Evolutionary conservation across 73 alveolate genomes (phyloP).

Genomic region (Paramecium caudatum): DNA sequence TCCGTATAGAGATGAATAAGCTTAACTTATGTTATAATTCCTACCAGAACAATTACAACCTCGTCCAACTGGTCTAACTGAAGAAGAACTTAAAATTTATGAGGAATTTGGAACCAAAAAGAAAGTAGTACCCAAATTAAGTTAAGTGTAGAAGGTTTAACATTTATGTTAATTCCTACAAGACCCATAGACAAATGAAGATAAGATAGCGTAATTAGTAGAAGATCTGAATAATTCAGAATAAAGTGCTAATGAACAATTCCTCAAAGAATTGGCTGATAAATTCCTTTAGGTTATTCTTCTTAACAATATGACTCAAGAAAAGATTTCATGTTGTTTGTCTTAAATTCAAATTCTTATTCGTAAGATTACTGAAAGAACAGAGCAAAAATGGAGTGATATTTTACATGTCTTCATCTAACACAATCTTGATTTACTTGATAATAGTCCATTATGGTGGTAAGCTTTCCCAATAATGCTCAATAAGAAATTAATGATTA

Average conservation of each 20-base stretch:
- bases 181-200: slow-evolving; percentile 37
- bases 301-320: neutral
- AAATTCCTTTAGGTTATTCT: slow-evolving; percentile 19
- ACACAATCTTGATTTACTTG: neutral
- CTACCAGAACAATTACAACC: slow-evolving; percentile 95
- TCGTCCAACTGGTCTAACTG: slow-evolving; percentile 43
- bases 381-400: slow-evolving; percentile 49
- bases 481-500: neutral
- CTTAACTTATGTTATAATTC: slow-evolving; percentile 77
- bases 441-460: slow-evolving; percentile 72
- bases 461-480: slow-evolving; percentile 60
- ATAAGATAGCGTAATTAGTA: neutral
- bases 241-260: slow-evolving; percentile 5
- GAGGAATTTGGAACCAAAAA: slow-evolving; percentile 60
- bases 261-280: slow-evolving; percentile 36
- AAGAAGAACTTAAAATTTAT: slow-evolving; percentile 58
- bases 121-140: neutral
- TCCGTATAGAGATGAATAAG: slow-evolving; percentile 79
- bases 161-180: slow-evolving; percentile 13
- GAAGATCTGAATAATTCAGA: slow-evolving; percentile 12
- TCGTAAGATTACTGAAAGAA: slow-evolving; percentile 1
- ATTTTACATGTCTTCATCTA: neutral
- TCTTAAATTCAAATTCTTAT: neutral
- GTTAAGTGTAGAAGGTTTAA: neutral
- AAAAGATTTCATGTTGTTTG: neutral